phyloP scores from a whole-genome alignment of 495 filamentous ascomycete species.

The Bathelium albidoporum region DNA sequence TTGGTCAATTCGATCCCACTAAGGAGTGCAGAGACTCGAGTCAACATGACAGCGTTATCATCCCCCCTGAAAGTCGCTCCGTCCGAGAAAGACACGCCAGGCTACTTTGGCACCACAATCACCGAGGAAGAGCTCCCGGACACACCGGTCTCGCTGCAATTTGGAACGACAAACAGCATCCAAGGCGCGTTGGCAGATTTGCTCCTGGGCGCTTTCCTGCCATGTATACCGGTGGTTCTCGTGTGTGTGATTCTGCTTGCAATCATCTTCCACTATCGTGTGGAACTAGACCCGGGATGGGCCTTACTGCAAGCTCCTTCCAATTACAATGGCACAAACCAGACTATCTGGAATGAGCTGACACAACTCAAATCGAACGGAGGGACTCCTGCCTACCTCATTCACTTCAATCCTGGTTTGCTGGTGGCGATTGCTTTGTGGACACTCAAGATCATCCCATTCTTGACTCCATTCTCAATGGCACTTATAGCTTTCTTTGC shows the following conservation, averaged over 20 bases:
- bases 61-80: neutral
- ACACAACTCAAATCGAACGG: neutral
- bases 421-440: neutral
- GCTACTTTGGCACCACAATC: neutral
- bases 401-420: conserved; percentile 1
- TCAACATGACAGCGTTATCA: neutral
- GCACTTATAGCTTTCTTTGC: neutral
- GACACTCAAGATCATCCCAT: neutral
- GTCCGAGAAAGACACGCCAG: neutral
- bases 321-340: neutral
- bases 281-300: neutral
- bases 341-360: neutral
- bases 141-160: neutral
- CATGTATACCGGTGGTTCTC: conserved; percentile 1
- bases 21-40: neutral
- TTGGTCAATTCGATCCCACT: neutral
- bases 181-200: neutral
- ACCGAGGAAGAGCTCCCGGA: neutral
- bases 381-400: neutral
- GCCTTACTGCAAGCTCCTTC: neutral
- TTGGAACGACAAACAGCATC: neutral
- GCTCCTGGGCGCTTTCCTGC: neutral
- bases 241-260: neutral
- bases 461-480: neutral
- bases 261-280: conserved; percentile 3